Base-by-base conservation (phyloP, 345 rosid genomes). In the Eutrema heterophyllum region DNA sequence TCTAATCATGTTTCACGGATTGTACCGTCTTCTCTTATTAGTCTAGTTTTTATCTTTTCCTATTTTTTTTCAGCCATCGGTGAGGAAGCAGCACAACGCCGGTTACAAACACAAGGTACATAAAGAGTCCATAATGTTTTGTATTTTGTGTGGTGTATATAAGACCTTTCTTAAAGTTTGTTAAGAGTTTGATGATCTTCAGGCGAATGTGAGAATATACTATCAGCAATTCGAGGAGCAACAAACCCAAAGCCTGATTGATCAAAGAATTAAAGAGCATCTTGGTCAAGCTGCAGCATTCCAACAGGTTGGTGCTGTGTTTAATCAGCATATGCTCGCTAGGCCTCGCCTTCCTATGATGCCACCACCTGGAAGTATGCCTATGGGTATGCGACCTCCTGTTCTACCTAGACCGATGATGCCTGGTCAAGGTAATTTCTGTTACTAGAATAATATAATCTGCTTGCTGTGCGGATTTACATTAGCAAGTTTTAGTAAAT, bases 201-300 rank as follows among this genome's bases (percentile, higher is more conserved):
- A 95, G 99, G 94, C 98, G 32, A 95, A 95, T 79, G 98, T 92
- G 72, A 88, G 98, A 52, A 55, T 75, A 38, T 95, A 95, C 82
- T 95, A 95, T 79, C 99, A 90, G 78, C 98, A 95, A 73, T 95
- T 95, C n/a, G 98, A 95, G 87, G 99, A 92, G 77, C 97, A 95
- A 76, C 98, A 95, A 69, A 95, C 97, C 10, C 99, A 95, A 74
- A 95, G 92, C 79, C 72, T 95, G 75, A 87, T 95, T 44, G 98
- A 95, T 83, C 98, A 95, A 82, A 87, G 96, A 79, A 89, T 95
- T 59, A 95, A 92, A 80, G 98, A 92, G 70, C 98, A 90, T 81
- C 89, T 95, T 60, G 99, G 92, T 65, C 97, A 95, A 78, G 50
- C 97, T 64, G 93, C 91, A 64, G 96, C 88, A 15, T 92, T 78